These are phyloP conservation scores for Handroanthus guayacan DNA, from an alignment of 257 asterid species.

Conservation along the genomic window DNA sequence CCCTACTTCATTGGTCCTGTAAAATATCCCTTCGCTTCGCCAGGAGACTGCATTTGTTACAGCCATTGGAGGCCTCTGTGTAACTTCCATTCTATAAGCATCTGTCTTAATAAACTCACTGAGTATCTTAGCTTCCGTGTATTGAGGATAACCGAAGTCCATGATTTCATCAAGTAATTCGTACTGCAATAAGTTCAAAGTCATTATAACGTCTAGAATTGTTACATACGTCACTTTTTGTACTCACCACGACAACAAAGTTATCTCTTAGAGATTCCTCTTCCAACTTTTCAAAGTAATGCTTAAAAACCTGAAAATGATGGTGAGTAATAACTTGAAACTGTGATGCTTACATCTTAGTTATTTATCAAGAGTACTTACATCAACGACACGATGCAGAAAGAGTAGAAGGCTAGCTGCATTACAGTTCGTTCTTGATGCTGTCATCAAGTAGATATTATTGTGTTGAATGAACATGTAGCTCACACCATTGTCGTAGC, in stretches of 20 bases:
- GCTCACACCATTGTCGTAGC: slow-evolving; percentile 51
- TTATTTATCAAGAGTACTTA: slow-evolving; percentile 28
- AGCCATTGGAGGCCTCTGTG: slow-evolving; percentile 57
- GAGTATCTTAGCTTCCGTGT: slow-evolving; percentile 51
- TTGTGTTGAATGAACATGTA: slow-evolving; percentile 63
- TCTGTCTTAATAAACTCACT: slow-evolving; percentile 53
- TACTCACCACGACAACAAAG: slow-evolving; percentile 52
- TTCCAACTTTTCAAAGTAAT: slow-evolving; percentile 55
- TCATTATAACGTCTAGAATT: background rate
- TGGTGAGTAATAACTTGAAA: background rate
- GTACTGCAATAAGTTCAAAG: slow-evolving; percentile 33
- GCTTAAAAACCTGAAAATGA: slow-evolving; percentile 48
- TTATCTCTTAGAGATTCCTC: slow-evolving; percentile 61
- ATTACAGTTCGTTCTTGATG: slow-evolving; percentile 55
- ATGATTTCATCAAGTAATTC: slow-evolving; percentile 52
- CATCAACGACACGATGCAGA: slow-evolving; percentile 56
- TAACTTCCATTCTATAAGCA: slow-evolving; percentile 51
- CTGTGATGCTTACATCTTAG: background rate
- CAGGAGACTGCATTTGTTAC: slow-evolving; percentile 56
- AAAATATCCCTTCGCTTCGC: slow-evolving; percentile 53
- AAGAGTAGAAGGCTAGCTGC: slow-evolving; percentile 58
- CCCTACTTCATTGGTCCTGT: slow-evolving; percentile 47
- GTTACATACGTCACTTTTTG: background rate
- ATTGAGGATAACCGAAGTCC: slow-evolving; percentile 56
- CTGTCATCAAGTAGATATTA: slow-evolving; percentile 56